phyloP scores from a whole-genome alignment of 169 alveolate species.

The Plasmodium gallinaceum region DNA sequence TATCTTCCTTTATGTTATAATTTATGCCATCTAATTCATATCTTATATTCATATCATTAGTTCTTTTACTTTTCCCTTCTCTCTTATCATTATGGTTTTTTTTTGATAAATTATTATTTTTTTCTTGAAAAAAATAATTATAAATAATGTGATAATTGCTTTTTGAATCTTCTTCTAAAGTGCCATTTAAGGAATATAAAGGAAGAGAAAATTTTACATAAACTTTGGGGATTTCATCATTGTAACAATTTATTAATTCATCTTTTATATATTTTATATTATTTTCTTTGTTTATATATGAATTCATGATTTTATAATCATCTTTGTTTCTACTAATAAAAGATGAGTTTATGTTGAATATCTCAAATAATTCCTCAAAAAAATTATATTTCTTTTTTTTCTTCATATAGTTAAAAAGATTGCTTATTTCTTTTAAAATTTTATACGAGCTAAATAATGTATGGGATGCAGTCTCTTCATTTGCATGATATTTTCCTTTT shows the following conservation, averaged over 20 bases:
- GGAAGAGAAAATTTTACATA: conserved; percentile 26
- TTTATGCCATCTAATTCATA: neutral
- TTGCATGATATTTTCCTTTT: conserved; percentile 49
- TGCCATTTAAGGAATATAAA: neutral
- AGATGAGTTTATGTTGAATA: neutral
- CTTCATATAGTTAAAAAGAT: neutral
- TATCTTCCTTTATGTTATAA: conserved; percentile 3
- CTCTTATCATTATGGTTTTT: neutral
- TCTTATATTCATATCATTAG: neutral
- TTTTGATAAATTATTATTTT: neutral
- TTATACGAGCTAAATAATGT: conserved; percentile 34
- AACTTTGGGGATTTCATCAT: neutral
- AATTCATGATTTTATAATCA: neutral
- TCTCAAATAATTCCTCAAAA: conserved; percentile 18
- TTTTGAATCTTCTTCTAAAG: neutral
- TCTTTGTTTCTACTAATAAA: neutral
- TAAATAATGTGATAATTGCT: neutral
- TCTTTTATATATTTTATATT: neutral
- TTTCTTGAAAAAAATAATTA: neutral
- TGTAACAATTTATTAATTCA: neutral
- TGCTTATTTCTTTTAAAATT: conserved; percentile 26
- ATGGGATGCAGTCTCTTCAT: conserved; percentile 72
- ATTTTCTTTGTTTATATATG: neutral
- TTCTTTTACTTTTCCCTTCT: neutral
- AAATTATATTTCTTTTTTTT: conserved; percentile 16